These are phyloP conservation scores for Pseudogymnoascus sp. DNA, from an alignment of 2,329 filamentous ascomycete genomes.

Conservation along the genomic window DNA sequence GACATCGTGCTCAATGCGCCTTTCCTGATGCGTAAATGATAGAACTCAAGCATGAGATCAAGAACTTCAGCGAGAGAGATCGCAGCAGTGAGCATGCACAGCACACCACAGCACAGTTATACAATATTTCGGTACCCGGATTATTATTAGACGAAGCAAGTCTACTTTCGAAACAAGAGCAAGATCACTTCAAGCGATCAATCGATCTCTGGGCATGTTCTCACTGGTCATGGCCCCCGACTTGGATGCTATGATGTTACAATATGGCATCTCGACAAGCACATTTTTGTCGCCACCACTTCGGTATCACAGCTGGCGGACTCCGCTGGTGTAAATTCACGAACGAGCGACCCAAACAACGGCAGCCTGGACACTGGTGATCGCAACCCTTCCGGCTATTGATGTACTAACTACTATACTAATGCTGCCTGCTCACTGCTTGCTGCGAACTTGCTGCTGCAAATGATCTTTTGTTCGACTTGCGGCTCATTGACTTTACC, in stretches of 20 bases:
- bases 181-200: not conserved
- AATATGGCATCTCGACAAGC: not conserved
- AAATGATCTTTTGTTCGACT: slow-evolving; percentile 23
- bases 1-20: slow-evolving; percentile 5
- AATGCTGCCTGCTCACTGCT: slow-evolving; percentile 52
- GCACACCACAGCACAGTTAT: slow-evolving; percentile 17
- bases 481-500: slow-evolving; percentile 7
- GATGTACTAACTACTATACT: slow-evolving; percentile 27
- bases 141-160: not conserved
- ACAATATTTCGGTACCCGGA: not conserved
- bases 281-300: not conserved
- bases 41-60: slow-evolving; percentile 18
- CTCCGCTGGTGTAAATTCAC: not conserved
- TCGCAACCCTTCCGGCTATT: not conserved
- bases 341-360: not conserved
- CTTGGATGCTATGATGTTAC: not conserved
- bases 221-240: not conserved
- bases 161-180: not conserved
- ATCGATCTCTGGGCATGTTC: not conserved
- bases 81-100: slow-evolving; percentile 43
- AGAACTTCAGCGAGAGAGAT: slow-evolving; percentile 34
- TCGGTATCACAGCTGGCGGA: not conserved
- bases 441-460: slow-evolving; percentile 34
- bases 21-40: not conserved
- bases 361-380: not conserved